phyloP scores from a whole-genome alignment of 148 eudicot species.

The Bassia scoparia region DNA sequence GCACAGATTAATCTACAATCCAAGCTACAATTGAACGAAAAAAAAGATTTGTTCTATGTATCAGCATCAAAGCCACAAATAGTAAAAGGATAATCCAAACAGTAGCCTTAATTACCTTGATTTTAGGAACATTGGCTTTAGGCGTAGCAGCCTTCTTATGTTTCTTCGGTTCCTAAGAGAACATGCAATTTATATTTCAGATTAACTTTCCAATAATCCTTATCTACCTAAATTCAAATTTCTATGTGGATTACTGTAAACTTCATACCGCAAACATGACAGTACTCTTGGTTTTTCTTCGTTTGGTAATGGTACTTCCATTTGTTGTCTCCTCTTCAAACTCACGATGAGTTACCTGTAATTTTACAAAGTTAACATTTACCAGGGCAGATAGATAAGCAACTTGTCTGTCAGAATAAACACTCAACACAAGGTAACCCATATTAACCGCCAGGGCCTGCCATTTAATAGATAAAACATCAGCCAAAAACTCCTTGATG shows the following conservation, averaged over 20 bases:
- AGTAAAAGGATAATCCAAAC: background rate
- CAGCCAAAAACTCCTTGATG: background rate
- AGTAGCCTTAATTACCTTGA: slow-evolving; percentile 42
- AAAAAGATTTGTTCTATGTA: too few species aligned
- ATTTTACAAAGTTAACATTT: slow-evolving; percentile 4
- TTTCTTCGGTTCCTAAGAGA: slow-evolving; percentile 67
- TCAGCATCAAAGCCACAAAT: too few species aligned
- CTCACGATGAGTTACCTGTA: slow-evolving; percentile 86
- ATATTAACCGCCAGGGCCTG: too few species aligned
- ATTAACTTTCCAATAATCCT: background rate
- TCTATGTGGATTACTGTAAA: slow-evolving; percentile 9
- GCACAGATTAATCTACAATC: background rate
- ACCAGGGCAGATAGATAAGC: slow-evolving; percentile 13
- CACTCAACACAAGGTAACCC: background rate
- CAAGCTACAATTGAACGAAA: background rate
- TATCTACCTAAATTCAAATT: background rate
- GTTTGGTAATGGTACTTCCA: slow-evolving; percentile 72
- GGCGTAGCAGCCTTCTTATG: slow-evolving; percentile 62
- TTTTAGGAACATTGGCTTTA: slow-evolving; percentile 53
- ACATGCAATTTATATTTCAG: slow-evolving; percentile 11
- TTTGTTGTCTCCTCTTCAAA: slow-evolving; percentile 92
- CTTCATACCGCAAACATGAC: slow-evolving; percentile 80
- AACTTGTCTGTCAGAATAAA: slow-evolving; percentile 6
- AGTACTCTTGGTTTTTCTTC: slow-evolving; percentile 84
- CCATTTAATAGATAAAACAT: background rate